Conservation (phyloP, 352 stramenopile genomes). For the Phytopythium oedochilum region DNA sequence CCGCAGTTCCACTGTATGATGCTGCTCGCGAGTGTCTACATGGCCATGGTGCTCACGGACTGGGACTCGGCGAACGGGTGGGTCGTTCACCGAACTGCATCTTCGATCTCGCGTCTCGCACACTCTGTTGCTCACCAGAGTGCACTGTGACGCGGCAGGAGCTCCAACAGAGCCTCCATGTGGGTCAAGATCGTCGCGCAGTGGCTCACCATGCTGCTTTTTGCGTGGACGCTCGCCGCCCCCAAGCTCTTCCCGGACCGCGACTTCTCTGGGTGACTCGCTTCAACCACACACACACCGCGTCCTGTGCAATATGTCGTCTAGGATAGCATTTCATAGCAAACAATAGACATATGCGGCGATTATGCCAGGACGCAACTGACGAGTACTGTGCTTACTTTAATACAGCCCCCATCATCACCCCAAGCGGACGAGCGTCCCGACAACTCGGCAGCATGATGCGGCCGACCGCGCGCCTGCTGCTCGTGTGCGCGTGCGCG, state of each 20-base stretch:
- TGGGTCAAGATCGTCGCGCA: slow-evolving; percentile 95
- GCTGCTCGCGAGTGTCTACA: slow-evolving; percentile 89
- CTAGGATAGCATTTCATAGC: not conserved
- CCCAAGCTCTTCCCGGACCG: slow-evolving; percentile 92
- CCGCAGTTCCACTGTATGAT: slow-evolving; percentile 95
- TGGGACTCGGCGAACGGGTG: slow-evolving; percentile 87
- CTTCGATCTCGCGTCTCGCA: not conserved
- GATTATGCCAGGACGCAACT: too few species aligned
- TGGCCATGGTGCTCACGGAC: slow-evolving; percentile 93
- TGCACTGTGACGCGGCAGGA: too few species aligned
- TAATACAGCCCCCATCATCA: not conserved
- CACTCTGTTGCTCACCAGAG: not conserved
- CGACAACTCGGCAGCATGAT: not conserved
- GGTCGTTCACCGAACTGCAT: slow-evolving; percentile 8
- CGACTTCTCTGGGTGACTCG: slow-evolving; percentile 64
- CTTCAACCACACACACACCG: not conserved
- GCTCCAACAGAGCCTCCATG: slow-evolving; percentile 85
- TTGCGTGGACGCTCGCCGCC: slow-evolving; percentile 93
- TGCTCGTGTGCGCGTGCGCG: slow-evolving; percentile 34
- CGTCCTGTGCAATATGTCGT: not conserved
- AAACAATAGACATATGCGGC: too few species aligned
- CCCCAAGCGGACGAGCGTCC: too few species aligned
- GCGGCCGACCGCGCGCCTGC: slow-evolving; percentile 1
- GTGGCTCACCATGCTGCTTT: slow-evolving; percentile 92
- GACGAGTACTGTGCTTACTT: too few species aligned